Evolutionary conservation across 139 green algal species (phyloP), one percentile per base, ranked within the genome.

Genomic region (Astrephomene gubernaculifera): DNA sequence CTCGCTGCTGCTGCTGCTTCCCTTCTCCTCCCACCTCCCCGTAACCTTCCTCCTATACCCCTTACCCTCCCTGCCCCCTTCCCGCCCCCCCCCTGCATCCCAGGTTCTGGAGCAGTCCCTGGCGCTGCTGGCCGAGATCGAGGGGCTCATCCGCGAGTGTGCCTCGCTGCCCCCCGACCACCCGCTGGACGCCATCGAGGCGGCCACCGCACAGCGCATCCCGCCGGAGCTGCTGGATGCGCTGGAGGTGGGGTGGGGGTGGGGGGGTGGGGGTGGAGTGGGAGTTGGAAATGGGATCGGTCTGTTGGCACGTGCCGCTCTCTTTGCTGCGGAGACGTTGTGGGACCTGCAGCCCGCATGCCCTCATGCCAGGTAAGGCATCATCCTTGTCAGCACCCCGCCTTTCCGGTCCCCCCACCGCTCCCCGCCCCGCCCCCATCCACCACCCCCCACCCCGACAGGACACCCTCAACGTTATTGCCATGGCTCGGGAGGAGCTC

Each of bases 21-120:
- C n/a, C n/a, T n/a, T n/a, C n/a, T n/a, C n/a, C n/a, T n/a, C n/a
- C n/a, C n/a, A n/a, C n/a, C n/a, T n/a, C n/a, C n/a, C n/a, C n/a
- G n/a, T n/a, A n/a, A n/a, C n/a, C n/a, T n/a, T n/a, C n/a, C n/a
- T n/a, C n/a, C n/a, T n/a, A n/a, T n/a, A n/a, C n/a, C n/a, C n/a
- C n/a, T n/a, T n/a, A n/a, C n/a, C n/a, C n/a, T n/a, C n/a, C n/a
- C n/a, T n/a, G n/a, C n/a, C n/a, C n/a, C n/a, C n/a, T n/a, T n/a
- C 49, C 49, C 49, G 49, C 49, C 49, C 49, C 49, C 57, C 61
- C 29, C 68, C 38, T 14, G n/a, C n/a, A n/a, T 12, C 17, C n/a
- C 71, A 82, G 74, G 74, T 84, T 12, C 43, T 84, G 43, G 78
- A 84, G 78, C 78, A 84, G 63, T 84, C 78, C 38, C 39, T 84